Conservation (phyloP, 176 grass and related monocot genomes). For the sorghum (Sorghum bicolor) region Sorghum_bicolor_NCBIv3 NC_012872.2:65064001-65064500, state of each 20-base stretch:
- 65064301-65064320: not conserved
- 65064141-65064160: no score
- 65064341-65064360: not conserved
- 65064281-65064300: constrained; percentile 1
- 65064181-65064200: no score
- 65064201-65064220: no score
- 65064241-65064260: not conserved
- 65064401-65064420: not conserved
- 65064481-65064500: not conserved
- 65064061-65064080: no score
- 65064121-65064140: no score
- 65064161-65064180: no score
- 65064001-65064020: no score
- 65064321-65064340: not conserved
- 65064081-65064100: no score
- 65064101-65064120: no score
- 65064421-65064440: not conserved
- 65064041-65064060: no score
- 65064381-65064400: not conserved
- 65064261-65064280: not conserved
- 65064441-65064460: not conserved
- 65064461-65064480: constrained; percentile 7
- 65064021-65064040: no score
- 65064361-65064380: not conserved
- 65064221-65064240: no score